Evolutionary conservation across 2,329 filamentous ascomycete species (phyloP), one percentile per base, ranked within the genome.

Genomic region (Polychaeton citri): DNA sequence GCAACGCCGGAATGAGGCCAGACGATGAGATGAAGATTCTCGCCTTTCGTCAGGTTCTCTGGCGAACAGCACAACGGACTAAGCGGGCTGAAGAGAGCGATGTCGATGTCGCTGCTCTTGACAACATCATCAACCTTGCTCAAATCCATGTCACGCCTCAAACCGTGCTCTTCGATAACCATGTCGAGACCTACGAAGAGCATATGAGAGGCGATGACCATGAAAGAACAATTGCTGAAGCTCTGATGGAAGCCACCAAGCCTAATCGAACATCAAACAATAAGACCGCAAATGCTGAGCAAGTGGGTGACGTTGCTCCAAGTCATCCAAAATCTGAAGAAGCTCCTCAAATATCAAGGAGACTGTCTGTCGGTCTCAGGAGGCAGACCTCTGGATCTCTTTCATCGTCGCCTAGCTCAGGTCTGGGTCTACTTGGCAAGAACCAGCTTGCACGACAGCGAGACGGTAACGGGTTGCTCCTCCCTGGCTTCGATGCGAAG

Each of bases 11-110:
- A 0, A 75, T 98, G 65, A 65, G 69, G 1, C 53, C 68, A 1
- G 87, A 95, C 31, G 88, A 98, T 47, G 90, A 98, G 46, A 74
- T 81, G 52, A 96, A 98, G 57, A 63, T 98, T 2, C 64, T 96
- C 21, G 81, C 79, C 4, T 66, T 98, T 8, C 71, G 83, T 38
- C 87, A 95, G 52, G 96, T 93, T 50, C 83, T 98, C 28, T 94
- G 84, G 82, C 76, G 83, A 26, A 71, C 90, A 6, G 81, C 81
- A 34, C 75, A 77, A 48, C 77, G 82, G 42, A 82, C 78, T 50
- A 64, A 72, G 7, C 73, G 77, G 3, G 53, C 43, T 52, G 65
- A 41, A 37, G 56, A 45, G 31, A 10, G 12, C 5, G 30, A 32
- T 6, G 13, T 15, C 10, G 12, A 13, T 17, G 15, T 12, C 15